phyloP scores from a whole-genome alignment of 306 rosid species.

The Betula pendula region DNA sequence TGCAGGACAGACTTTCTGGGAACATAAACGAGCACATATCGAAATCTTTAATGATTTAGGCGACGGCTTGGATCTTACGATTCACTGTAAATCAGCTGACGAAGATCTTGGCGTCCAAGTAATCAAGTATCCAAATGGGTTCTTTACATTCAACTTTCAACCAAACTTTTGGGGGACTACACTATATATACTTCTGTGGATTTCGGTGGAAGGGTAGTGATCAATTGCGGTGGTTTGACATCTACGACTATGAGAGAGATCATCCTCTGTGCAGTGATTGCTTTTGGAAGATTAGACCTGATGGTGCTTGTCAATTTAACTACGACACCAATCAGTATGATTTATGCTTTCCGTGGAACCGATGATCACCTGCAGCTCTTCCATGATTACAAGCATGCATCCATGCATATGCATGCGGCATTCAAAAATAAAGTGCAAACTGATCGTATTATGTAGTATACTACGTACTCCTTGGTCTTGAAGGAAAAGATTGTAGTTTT shows the following conservation, averaged over 20 bases:
- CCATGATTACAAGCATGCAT: too few species aligned
- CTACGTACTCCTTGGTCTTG: too few species aligned
- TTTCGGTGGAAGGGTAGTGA: not conserved
- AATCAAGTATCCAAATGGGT: not conserved
- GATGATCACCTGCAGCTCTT: too few species aligned
- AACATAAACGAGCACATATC: not conserved
- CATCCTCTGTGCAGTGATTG: not conserved
- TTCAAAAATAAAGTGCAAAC: too few species aligned
- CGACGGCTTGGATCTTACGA: not conserved
- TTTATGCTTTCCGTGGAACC: not conserved
- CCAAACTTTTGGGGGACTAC: not conserved
- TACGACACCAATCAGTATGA: not conserved
- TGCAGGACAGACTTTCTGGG: not conserved
- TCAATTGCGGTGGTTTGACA: not conserved
- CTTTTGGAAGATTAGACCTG: not conserved
- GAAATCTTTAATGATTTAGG: not conserved
- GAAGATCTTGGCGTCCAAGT: not conserved
- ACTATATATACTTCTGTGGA: not conserved
- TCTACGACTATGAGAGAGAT: not conserved
- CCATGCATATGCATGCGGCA: too few species aligned
- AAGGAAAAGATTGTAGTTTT: too few species aligned
- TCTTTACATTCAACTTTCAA: not conserved
- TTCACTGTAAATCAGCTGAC: not conserved
- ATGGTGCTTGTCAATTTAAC: not conserved
- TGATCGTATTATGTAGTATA: too few species aligned